These are phyloP conservation scores for Cladobotryum protrusum DNA, from an alignment of 2,329 filamentous ascomycete species.

Conservation along the genomic window DNA sequence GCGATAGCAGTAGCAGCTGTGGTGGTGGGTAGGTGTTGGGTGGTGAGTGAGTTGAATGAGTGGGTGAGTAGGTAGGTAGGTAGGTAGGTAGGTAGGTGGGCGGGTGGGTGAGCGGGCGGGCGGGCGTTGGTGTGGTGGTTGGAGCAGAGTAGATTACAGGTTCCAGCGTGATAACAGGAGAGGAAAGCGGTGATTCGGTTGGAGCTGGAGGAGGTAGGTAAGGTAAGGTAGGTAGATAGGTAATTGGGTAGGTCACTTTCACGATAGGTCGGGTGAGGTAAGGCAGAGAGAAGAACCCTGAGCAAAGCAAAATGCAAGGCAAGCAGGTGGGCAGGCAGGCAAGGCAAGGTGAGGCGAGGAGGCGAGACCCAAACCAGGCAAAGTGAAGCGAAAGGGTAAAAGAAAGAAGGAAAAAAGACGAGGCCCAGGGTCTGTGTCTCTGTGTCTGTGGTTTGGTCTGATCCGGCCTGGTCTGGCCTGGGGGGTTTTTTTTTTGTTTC, in stretches of 20 bases:
- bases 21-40: background rate
- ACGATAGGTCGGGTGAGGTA: too few relatives aligned
- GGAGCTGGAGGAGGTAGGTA: too few relatives aligned
- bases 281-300: too few relatives aligned
- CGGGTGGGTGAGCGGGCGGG: background rate
- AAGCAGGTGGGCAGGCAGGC: slow-evolving; percentile 1
- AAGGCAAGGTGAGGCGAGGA: background rate
- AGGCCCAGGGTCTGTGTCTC: background rate
- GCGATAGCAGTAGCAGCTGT: slow-evolving; percentile 4
- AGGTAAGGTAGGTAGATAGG: too few relatives aligned
- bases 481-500: too few relatives aligned
- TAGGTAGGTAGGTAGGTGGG: background rate
- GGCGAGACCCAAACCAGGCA: background rate
- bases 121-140: slow-evolving; percentile 1
- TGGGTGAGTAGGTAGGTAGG: background rate
- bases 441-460: too few relatives aligned
- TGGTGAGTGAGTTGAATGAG: background rate
- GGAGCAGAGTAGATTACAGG: background rate
- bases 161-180: too few relatives aligned
- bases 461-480: too few relatives aligned
- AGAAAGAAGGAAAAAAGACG: background rate
- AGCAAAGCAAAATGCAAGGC: background rate
- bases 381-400: background rate
- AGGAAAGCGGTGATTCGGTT: too few relatives aligned
- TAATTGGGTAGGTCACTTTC: too few relatives aligned